phyloP scores from a whole-genome alignment of 768 basidiomycete genomes.

The Lepiota brunneoincarnata region DNA sequence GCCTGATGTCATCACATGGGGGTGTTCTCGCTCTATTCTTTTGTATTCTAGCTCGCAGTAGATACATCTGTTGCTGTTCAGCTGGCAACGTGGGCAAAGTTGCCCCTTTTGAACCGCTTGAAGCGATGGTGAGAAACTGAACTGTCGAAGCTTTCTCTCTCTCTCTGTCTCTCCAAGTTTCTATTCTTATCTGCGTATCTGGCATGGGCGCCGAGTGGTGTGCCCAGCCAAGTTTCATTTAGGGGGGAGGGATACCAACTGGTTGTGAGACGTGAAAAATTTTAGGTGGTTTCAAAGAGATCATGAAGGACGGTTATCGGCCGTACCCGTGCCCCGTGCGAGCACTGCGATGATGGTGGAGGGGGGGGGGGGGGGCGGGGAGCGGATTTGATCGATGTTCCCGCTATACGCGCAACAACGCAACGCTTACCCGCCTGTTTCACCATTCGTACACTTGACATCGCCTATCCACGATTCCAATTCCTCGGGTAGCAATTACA shows the following conservation, averaged over 20 bases:
- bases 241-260: not conserved
- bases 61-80: not conserved
- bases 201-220: too few species aligned
- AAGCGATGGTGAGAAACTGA: not conserved
- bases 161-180: too few species aligned
- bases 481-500: conserved; percentile 3
- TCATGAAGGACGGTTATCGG: conserved; percentile 9
- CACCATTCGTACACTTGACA: not conserved
- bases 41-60: not conserved
- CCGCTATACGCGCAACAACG: conserved; percentile 6
- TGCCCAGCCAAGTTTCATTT: too few species aligned
- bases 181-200: too few species aligned
- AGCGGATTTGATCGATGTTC: not conserved
- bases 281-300: not conserved
- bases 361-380: too few species aligned
- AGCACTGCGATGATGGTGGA: not conserved
- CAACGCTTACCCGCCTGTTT: not conserved
- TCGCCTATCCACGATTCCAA: not conserved
- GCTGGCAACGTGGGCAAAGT: not conserved
- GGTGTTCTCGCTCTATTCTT: not conserved
- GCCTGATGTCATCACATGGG: not conserved
- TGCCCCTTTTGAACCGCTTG: not conserved
- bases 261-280: too few species aligned
- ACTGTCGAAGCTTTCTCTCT: too few species aligned
- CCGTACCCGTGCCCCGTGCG: not conserved